Evolutionary conservation across 352 stramenopile species (phyloP), one percentile per base, ranked within the genome.

Genomic region (Pythium folliculosum): DNA sequence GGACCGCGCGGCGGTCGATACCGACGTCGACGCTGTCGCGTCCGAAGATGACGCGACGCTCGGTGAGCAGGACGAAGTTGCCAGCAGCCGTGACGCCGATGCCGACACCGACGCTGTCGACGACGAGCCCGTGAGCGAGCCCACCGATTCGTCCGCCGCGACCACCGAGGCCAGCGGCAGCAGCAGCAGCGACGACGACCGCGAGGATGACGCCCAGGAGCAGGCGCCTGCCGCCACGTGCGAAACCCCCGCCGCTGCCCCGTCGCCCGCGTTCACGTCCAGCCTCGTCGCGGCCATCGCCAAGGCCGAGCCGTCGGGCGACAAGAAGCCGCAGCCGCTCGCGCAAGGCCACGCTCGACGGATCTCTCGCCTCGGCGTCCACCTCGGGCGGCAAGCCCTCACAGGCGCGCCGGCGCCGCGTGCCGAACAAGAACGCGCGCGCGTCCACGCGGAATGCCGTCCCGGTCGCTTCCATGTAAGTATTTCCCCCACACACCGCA

Each of bases 321-420:
- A 65, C 47, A 40, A 67, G 60, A 67, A 53, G 40, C 60, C 49
- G 59, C 37, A 52, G 27, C 30, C 59, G 60, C 60, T 67, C 60
- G 38, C 60, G 60, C 50, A 67, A 67, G 60, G 19, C 60, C n/a
- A 54, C 60, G 27, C 49, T 30, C 23, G 60, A 60, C 4, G 37
- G 27, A 21, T n/a, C 40, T 1, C 9, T n/a, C 40, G 14, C 55
- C 5, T 17, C 32, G 1, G 9, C 32, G 53, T 50, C 45, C 2
- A 9, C n/a, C 13, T 19, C 40, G 40, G 17, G 10, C 17, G 35
- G 5, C 58, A 55, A 64, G 32, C 44, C 58, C 30, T 45, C 44
- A 21, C 58, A 48, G 16, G 48, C 30, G 13, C 58, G 45, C 12
- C 58, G 45, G 32, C 30, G 13, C 35, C 37, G 22, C 21, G 1